Evolutionary conservation across 176 grass and related monocot genomes (phyloP).

Genomic region (Alloteropsis semialata): DNA sequence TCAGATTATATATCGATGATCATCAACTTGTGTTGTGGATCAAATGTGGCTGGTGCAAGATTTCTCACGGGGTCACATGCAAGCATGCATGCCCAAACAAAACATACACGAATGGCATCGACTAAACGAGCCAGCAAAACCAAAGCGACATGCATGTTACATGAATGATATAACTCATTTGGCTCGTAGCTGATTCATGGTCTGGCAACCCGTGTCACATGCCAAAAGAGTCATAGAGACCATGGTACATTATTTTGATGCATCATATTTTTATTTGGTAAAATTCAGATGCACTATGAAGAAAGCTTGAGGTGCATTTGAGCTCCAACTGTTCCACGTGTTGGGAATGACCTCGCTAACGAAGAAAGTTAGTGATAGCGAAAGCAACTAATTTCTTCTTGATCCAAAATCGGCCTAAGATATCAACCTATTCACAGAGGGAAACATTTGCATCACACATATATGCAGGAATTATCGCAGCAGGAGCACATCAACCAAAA

Average conservation of each 20-base stretch:
- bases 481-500: no score
- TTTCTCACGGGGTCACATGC: not conserved
- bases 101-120: not conserved
- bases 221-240: not conserved
- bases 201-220: not conserved
- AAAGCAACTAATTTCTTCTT: no score
- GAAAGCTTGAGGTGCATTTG: no score
- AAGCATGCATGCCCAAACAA: not conserved
- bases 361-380: no score
- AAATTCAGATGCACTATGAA: no score
- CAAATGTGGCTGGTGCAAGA: not conserved
- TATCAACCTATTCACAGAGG: no score
- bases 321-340: no score
- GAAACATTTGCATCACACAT: no score
- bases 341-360: no score
- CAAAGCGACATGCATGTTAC: not conserved
- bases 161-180: not conserved
- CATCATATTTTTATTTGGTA: no score
- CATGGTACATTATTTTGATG: not conserved
- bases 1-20: not conserved
- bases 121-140: not conserved
- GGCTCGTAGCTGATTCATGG: not conserved
- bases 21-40: not conserved
- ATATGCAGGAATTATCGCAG: no score
- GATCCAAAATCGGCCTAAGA: no score